These are phyloP conservation scores for Pterocarpus santalinus DNA, from an alignment of 306 rosid genomes.

Conservation along the genomic window DNA sequence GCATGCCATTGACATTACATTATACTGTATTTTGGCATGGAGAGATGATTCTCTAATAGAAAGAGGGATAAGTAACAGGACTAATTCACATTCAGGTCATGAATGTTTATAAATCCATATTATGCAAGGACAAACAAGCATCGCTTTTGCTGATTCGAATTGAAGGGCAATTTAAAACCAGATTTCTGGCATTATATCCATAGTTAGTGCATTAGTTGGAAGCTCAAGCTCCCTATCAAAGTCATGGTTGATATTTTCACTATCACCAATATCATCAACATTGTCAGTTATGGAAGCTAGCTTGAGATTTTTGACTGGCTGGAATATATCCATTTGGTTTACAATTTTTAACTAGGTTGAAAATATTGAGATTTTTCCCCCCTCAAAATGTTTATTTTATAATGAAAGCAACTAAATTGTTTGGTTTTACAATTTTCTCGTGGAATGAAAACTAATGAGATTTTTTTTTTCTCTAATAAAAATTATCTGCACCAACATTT, in stretches of 20 bases:
- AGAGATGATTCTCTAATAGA: too few species aligned
- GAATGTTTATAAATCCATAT: too few species aligned
- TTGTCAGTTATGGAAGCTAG: neutral
- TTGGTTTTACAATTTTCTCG: slow-evolving; percentile 6
- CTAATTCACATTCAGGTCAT: too few species aligned
- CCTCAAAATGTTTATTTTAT: neutral
- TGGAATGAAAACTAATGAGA: neutral
- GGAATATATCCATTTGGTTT: neutral
- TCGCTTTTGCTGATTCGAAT: too few species aligned
- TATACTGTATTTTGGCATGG: neutral
- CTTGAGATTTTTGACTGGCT: slow-evolving; percentile 4
- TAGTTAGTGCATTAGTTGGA: neutral
- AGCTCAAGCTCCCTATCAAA: neutral
- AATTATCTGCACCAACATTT: neutral
- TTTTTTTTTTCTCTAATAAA: neutral
- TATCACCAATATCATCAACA: neutral
- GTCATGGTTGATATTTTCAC: neutral
- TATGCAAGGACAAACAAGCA: too few species aligned
- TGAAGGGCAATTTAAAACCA: too few species aligned
- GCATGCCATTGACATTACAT: neutral
- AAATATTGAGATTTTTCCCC: neutral
- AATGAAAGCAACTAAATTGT: neutral
- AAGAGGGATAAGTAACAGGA: too few species aligned
- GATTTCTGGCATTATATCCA: neutral
- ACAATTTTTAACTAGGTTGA: neutral